Base-by-base conservation (phyloP, 257 asterid genomes). In the Primulina eburnea region DNA sequence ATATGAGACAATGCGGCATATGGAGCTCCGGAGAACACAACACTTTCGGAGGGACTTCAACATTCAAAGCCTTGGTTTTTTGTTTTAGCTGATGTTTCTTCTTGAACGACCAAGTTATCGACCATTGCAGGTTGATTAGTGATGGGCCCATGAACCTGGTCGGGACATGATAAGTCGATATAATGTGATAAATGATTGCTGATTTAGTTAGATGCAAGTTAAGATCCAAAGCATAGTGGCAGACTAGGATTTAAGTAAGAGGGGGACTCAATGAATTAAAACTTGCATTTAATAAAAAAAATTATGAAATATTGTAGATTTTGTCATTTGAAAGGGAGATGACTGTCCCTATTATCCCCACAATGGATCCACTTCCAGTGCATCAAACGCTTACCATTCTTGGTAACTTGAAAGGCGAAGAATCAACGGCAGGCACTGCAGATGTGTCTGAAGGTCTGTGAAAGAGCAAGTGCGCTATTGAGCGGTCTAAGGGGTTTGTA, bases 401-500 rank as follows among this genome's bases (percentile, higher is more conserved):
- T 50, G 57, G 20, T 50, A 50, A 50, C 20, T 50, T 50, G 8
- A 50, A 50, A 50, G 57, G 57, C 21, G 20, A 50, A 16, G 7
- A 50, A 50, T 50, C 21, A 50, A 50, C 20, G 20, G 57, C 57
- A 50, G 57, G 21, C 17, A 50, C 57, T 16, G 73, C 65, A 43
- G 86, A 53, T 34, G 94, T 65, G 57, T 50, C 57, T 50, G 57
- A 50, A 50, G 21, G 57, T 1, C 57, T 50, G 57, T 50, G 57
- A 50, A 50, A 50, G 57, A 50, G 57, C 57, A 50, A 17, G 57
- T 50, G 21, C 8, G 57, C 98, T 30, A 92, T 78, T 7, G 95
- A 88, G 52, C 94, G 87, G 73, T 92, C 98, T 57, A 92, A 82
- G 32, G 96, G 96, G 76, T 92, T 92, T 2, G 96, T 92, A 58